Evolutionary conservation across 169 alveolate genomes (phyloP), one percentile per base, ranked within the genome.

Genomic region (Cryptosporidium felis): DNA sequence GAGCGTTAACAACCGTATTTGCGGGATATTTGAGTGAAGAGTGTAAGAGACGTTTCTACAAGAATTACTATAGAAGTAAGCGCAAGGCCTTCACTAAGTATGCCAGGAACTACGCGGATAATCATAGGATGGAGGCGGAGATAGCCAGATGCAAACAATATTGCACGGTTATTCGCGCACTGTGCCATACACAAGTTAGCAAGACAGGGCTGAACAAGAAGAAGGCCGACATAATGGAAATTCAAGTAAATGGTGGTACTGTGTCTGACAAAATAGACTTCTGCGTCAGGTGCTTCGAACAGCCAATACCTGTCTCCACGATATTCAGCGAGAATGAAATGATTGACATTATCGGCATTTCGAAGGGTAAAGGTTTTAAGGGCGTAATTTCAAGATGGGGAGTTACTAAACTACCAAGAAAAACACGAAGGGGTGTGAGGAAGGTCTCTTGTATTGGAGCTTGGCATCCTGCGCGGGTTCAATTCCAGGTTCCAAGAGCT

Each of bases 401-500:
- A 8, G 99, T 97, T 44, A 97, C 99, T 62, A 96, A 99, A 46
- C 95, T 98, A 89, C 98, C 98, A 61, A 96, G 99, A 90, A 98
- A 98, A 96, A 96, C 99, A 80, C 99, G 98, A 91, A 96, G 99
- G 89, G 99, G 99, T 53, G 94, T 97, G 91, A 93, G 99, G 63
- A 98, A 98, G 95, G 99, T 98, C 56, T 99, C 99, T 23, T 98
- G 99, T 93, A 97, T 98, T 81, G 99, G 99, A 61, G 97, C 99
- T n/a, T 98, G 99, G 99, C 99, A 98, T 94, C 99, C 99, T 58
- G 98, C 99, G 41, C 94, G 99, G 47, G 99, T 98, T 60, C 98
- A 97, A 92, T 98, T 97, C 95, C 99, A 98, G 80, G 99, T 98
- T 60, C 99, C 99, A 45, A 96, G 99, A 63, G 97, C 98, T 40